Conservation (phyloP, 2,329 filamentous ascomycete genomes). For the Lachnellula arida region DNA sequence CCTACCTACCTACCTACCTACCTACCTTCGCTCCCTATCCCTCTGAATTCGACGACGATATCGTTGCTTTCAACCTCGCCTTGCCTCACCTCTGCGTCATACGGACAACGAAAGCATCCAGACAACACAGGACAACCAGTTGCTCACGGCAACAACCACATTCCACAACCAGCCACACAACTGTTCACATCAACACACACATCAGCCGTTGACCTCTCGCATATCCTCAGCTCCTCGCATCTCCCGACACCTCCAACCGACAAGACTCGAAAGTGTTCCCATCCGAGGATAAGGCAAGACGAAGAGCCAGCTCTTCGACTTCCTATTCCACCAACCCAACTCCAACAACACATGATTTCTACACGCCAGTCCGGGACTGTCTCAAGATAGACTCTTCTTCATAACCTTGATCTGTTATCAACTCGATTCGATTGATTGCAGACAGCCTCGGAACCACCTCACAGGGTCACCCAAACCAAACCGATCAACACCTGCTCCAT, state of each 20-base stretch:
- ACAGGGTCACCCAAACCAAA: slow-evolving; percentile 8
- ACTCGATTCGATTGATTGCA: slow-evolving; percentile 7
- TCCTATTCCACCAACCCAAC: slow-evolving; percentile 38
- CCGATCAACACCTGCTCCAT: slow-evolving; percentile 3
- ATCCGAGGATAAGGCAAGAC: slow-evolving; percentile 27
- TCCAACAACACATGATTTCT: slow-evolving; percentile 38
- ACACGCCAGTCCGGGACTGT: slow-evolving; percentile 36
- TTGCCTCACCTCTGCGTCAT: slow-evolving; percentile 20
- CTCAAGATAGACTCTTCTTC: slow-evolving; percentile 33
- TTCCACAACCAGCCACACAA: slow-evolving; percentile 11
- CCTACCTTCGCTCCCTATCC: slow-evolving; percentile 4
- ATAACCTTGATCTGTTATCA: slow-evolving; percentile 19
- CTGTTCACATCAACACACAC: not conserved
- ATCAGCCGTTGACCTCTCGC: not conserved
- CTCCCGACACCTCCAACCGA: not conserved
- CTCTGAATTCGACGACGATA: slow-evolving; percentile 1
- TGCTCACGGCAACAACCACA: slow-evolving; percentile 20
- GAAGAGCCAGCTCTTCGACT: slow-evolving; percentile 47
- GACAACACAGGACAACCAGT: slow-evolving; percentile 3
- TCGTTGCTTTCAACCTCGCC: slow-evolving; percentile 9
- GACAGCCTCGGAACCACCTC: slow-evolving; percentile 12
- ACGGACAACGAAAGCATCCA: slow-evolving; percentile 4
- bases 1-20: slow-evolving; percentile 10
- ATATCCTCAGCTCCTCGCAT: slow-evolving; percentile 2
- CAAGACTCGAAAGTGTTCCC: not conserved